A percentile compares a stretch with the other conserved stretches of the same genome.
Conservation (phyloP, 352 stramenopile genomes). For the Peronospora destructor region DNA sequence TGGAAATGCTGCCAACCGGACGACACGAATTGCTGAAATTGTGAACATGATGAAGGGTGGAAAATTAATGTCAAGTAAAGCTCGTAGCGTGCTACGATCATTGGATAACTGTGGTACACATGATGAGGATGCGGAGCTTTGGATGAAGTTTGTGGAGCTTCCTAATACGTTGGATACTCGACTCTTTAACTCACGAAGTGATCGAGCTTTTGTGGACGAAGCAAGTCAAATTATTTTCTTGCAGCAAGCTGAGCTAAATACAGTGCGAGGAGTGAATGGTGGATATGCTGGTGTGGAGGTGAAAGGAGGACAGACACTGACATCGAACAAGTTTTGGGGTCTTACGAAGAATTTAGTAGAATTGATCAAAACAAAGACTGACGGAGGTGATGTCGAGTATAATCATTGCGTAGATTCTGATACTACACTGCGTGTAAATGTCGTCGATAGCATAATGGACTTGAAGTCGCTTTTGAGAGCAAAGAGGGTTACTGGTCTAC, state of each 20-base stretch:
- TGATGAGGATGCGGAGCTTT: neutral
- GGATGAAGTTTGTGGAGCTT: slow-evolving; percentile 23
- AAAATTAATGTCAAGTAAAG: slow-evolving; percentile 2
- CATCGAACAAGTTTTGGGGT: slow-evolving; percentile 9
- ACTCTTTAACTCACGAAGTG: slow-evolving; percentile 22
- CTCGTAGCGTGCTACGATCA: slow-evolving; percentile 2
- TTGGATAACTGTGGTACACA: slow-evolving; percentile 1
- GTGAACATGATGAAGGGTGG: neutral
- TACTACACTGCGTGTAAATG: neutral
- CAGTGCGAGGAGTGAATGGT: neutral
- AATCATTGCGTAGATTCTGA: no score
- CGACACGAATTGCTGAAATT: slow-evolving; percentile 9
- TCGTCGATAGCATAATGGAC: neutral
- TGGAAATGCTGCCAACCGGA: slow-evolving; percentile 1
- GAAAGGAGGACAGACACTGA: neutral
- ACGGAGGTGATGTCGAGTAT: neutral
- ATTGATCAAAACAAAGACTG: slow-evolving; percentile 1
- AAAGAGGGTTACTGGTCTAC: neutral
- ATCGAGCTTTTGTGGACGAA: slow-evolving; percentile 15
- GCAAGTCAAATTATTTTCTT: slow-evolving; percentile 11
- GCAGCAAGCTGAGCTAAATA: slow-evolving; percentile 15
- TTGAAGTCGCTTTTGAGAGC: slow-evolving; percentile 15
- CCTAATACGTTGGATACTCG: slow-evolving; percentile 13
- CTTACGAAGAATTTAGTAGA: slow-evolving; percentile 10
- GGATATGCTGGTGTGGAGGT: neutral